Evolutionary conservation across 139 green algal genomes (phyloP), one percentile per base, ranked within the genome.

Genomic region (Volvox reticuliferus): DNA sequence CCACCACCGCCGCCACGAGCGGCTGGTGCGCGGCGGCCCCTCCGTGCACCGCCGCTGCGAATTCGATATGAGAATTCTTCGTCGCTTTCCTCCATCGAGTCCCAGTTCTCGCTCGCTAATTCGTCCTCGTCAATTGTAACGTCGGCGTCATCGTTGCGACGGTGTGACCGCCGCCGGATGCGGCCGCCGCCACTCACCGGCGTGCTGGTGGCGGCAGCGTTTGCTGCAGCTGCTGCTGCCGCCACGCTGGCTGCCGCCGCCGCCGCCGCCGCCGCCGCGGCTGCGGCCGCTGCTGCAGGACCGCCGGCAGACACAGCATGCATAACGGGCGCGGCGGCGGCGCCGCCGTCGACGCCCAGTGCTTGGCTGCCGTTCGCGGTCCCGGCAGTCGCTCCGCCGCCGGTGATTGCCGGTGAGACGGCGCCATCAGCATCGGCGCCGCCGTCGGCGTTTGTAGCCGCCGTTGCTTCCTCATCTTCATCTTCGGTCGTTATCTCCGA

Each of bases 1-100:
- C 78, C 37, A 44, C 78, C 78, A 44, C 78, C 36, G 37, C 36
- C 78, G 78, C 80, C 32, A 28, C 79, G 44, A 1, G 36, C 12
- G 36, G 2, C 17, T 14, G 50, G 80, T n/a, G 50, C 50, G 80
- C 80, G 50, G 26, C 35, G 80, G 2, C 50, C 55, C 18, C 80
- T 55, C 12, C 50, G 50, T 20, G 28, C 78, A 16, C 78, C 78
- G 24, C n/a, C 81, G 30, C 30, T 33, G 30, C 79, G 79, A 14
- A n/a, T 55, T 55, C 28, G 24, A 24, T 32, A 17, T 1, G 18
- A 63, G 62, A 77, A 76, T n/a, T 73, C 50, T 55, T 86, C 79
- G 79, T 86, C 79, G 55, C 79, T 87, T 32, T 76, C 81, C 24
- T 82, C 85, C 17, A 26, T 26, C 5, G 78, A 89, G n/a, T 89